Base-by-base conservation (phyloP, 148 eudicot genomes). In the Heliamphora exappendiculata region DNA sequence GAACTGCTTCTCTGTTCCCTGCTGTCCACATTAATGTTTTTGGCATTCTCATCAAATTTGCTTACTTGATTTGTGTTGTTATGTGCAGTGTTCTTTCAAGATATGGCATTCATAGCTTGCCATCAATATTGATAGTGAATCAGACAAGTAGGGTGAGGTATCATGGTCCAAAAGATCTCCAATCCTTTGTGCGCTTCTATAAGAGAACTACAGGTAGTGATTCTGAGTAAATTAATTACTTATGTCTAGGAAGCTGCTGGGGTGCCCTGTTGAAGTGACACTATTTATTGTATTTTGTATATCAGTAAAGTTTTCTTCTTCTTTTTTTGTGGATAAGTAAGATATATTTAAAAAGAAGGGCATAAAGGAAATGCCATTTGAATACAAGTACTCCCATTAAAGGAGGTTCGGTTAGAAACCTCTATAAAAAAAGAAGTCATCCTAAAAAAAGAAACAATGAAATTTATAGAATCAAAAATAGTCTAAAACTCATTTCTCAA, bases 81-180 rank as follows among this genome's bases (percentile, higher is more conserved):
- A 44, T 74, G 42, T 82, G 86, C 90, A 87, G 88, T 54, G 36
- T 87, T 66, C 81, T 87, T 64, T 87, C 90, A 45, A 85, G 83
- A 79, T 82, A 85, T 75, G 88, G 88, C 36, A 68, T 85, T 72
- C 90, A 76, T 44, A 85, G 88, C 62, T 58, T 87, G 76, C 90
- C 90, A 19, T 78, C 84, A 33, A 33, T 87, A 68, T 75, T 87
- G 72, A 71, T 87, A 4, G 78, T 81, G 67, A 87, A 82, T 58
- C 75, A 58, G 79, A 77, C 75, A 17, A 44, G 55, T 17, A 67
- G 74, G 42, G 69, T 75, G 65, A 79, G 78, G 4, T 81, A 82
- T 74, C 75, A 79, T 85, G 88, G 90, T 58, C 78, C 79, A 64
- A 87, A 87, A 74, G 82, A 82, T 74, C 81, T 87, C 37, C 63